These are phyloP conservation scores for Pleurotus ostreatus DNA, from an alignment of 768 basidiomycete genomes.

Conservation along the genomic window DNA sequence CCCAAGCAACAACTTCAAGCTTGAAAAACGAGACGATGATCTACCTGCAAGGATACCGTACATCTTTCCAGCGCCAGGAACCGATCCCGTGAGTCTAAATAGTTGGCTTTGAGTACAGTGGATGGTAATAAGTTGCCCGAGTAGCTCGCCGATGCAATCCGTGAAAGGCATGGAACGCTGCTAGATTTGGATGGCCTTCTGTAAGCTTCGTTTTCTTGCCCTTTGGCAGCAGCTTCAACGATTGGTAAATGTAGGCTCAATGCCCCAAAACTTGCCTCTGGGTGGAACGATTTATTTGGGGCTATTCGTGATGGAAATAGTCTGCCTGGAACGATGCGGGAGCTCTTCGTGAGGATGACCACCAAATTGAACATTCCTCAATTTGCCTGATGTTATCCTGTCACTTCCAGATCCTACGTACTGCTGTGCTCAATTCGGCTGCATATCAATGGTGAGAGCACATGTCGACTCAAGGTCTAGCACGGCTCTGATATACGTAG, in stretches of 20 bases:
- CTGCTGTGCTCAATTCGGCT: constrained; percentile 23
- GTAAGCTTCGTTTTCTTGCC: constrained; percentile 16
- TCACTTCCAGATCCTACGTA: constrained; percentile 1
- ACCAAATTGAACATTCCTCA: neutral
- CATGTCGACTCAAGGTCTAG: too few relatives aligned
- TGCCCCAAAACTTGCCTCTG: constrained; percentile 23
- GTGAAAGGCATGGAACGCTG: constrained; percentile 28
- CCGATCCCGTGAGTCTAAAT: constrained; percentile 18
- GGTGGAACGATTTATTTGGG: constrained; percentile 29
- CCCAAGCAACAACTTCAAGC: neutral
- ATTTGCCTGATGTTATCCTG: neutral
- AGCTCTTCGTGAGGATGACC: constrained; percentile 24
- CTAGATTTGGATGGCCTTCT: constrained; percentile 35
- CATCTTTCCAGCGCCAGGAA: constrained; percentile 33
- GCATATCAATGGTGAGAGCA: constrained; percentile 24
- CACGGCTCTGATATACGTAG: constrained; percentile 8
- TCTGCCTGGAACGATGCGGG: constrained; percentile 29
- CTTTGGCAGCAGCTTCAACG: neutral
- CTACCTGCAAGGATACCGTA: constrained; percentile 40
- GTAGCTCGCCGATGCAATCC: constrained; percentile 34
- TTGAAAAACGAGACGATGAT: constrained; percentile 28
- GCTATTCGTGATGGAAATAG: constrained; percentile 26
- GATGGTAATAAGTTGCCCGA: neutral
- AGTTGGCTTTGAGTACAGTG: neutral
- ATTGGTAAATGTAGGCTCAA: constrained; percentile 17